These are phyloP conservation scores for Theobroma grandiflorum DNA, from an alignment of 441 rosid genomes.

Conservation along the genomic window DNA sequence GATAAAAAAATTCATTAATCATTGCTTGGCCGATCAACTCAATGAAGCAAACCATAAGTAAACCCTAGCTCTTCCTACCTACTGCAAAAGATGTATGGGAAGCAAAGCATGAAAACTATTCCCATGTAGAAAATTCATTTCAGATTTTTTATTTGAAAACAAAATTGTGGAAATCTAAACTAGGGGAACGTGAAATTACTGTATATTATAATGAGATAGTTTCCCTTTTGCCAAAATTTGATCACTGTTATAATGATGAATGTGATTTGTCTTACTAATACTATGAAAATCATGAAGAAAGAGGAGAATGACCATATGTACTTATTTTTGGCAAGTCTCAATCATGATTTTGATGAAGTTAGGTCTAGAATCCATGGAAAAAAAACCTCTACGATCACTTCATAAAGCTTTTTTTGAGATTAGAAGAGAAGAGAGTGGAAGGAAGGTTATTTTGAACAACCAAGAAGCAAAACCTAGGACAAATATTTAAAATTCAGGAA, in stretches of 20 bases:
- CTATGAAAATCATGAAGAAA: not conserved
- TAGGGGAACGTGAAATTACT: not conserved
- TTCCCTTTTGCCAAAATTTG: not conserved
- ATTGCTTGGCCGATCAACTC: no score
- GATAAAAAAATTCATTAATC: no score
- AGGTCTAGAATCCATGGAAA: not conserved
- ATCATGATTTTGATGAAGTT: not conserved
- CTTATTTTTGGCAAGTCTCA: no score
- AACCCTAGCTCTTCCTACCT: no score
- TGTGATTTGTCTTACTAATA: not conserved
- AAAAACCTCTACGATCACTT: not conserved
- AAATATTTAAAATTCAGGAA: no score
- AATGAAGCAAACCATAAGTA: no score
- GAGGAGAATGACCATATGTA: not conserved
- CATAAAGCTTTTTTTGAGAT: not conserved
- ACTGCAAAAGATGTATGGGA: no score
- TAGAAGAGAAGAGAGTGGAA: not conserved
- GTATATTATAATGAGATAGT: not conserved
- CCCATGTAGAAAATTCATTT: not conserved
- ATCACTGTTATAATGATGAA: not conserved
- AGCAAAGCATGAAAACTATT: no score
- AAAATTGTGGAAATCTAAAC: not conserved
- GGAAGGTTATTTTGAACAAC: not conserved
- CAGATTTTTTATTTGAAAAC: not conserved
- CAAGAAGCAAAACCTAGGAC: not conserved